Conservation (phyloP, 2,329 filamentous ascomycete species). For the Calonectria hawksworthii region DNA sequence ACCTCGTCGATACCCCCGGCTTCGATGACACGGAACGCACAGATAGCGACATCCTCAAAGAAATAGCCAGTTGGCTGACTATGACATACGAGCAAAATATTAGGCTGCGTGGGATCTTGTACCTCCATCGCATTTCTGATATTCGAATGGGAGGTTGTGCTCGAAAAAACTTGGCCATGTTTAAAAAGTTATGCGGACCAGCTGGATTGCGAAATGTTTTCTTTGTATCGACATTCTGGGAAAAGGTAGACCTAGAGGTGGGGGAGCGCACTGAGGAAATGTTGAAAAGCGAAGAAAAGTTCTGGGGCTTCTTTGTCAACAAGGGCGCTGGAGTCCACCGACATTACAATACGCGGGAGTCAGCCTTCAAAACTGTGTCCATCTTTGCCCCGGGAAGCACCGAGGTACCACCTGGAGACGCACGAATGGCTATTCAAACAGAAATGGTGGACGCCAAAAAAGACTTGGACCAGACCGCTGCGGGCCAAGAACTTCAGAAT, state of each 20-base stretch:
- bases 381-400: not conserved
- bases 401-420: not conserved
- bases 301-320: slow-evolving; percentile 16
- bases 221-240: slow-evolving; percentile 55
- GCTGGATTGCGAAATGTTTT: slow-evolving; percentile 50
- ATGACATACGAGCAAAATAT: slow-evolving; percentile 14
- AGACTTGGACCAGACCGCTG: slow-evolving; percentile 21
- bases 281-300: slow-evolving; percentile 10
- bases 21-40: slow-evolving; percentile 15
- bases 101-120: slow-evolving; percentile 54
- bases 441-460: slow-evolving; percentile 30
- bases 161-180: slow-evolving; percentile 55
- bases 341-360: not conserved
- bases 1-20: slow-evolving; percentile 14
- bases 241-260: slow-evolving; percentile 9
- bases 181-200: slow-evolving; percentile 54
- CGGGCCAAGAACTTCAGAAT: slow-evolving; percentile 17
- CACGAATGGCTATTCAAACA: not conserved
- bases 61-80: slow-evolving; percentile 4
- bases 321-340: not conserved
- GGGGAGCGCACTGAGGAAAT: slow-evolving; percentile 25
- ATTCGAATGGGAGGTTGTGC: slow-evolving; percentile 51
- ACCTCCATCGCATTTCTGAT: slow-evolving; percentile 55
- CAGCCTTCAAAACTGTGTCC: not conserved
- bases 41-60: slow-evolving; percentile 11